A percentile compares a stretch with the other conserved stretches of the same genome.
These are phyloP conservation scores for Sphagnum tenellum DNA, from an alignment of 225 moss, liverwort and hornwort species.

Conservation along the genomic window DNA sequence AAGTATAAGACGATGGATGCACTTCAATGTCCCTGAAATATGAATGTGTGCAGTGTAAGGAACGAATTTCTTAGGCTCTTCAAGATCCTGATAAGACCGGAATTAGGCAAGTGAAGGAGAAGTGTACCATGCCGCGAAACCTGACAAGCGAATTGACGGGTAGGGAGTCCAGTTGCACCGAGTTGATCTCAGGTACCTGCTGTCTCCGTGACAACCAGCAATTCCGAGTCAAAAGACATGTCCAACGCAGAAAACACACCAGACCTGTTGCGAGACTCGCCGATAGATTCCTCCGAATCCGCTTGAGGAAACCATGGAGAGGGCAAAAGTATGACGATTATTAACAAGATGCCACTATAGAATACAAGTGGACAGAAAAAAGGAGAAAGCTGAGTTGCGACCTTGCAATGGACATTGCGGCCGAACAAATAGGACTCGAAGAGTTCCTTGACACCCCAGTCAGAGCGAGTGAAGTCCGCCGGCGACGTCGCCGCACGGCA, in stretches of 20 bases:
- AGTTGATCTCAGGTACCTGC: slow-evolving; percentile 91
- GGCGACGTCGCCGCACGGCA: slow-evolving; percentile 26
- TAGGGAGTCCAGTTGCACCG: slow-evolving; percentile 52
- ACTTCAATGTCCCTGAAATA: too few relatives aligned
- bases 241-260: background rate
- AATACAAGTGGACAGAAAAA: too few relatives aligned
- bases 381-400: too few relatives aligned
- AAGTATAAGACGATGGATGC: too few relatives aligned
- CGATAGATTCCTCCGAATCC: too few relatives aligned
- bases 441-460: slow-evolving; percentile 79
- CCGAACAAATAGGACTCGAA: slow-evolving; percentile 41
- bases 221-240: background rate
- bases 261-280: too few relatives aligned
- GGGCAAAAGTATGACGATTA: background rate
- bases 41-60: too few relatives aligned
- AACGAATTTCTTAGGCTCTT: too few relatives aligned
- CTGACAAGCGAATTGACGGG: slow-evolving; percentile 77
- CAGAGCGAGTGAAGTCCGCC: slow-evolving; percentile 36
- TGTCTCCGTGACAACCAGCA: slow-evolving; percentile 1
- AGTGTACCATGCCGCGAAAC: slow-evolving; percentile 81
- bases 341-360: too few relatives aligned
- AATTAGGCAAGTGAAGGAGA: too few relatives aligned
- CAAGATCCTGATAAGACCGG: too few relatives aligned
- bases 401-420: too few relatives aligned
- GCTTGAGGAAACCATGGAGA: background rate